Percentiles rank a stretch among this genome's conserved stretches.
Evolutionary conservation across 257 asterid species (phyloP).

Genomic region (Eucommia ulmoides): DNA sequence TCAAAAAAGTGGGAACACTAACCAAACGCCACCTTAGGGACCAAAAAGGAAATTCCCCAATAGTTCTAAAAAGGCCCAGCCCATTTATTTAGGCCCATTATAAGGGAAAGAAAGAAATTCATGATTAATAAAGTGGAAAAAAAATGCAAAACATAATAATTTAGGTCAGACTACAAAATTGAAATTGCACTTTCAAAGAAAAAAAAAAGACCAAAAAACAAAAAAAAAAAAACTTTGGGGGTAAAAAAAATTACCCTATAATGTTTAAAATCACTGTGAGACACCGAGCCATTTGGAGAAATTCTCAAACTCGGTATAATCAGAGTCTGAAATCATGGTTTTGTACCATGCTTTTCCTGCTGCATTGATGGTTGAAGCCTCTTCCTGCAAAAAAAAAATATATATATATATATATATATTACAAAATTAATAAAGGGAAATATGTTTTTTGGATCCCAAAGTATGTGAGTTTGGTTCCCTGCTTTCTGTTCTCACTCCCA

Average conservation of each 20-base stretch:
- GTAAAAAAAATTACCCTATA: constrained; percentile 11
- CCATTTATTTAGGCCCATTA: too few relatives aligned
- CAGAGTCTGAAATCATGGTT: constrained; percentile 79
- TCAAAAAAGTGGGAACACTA: too few relatives aligned
- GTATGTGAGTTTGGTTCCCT: too few relatives aligned
- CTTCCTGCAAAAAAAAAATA: constrained; percentile 38
- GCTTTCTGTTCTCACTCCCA: too few relatives aligned
- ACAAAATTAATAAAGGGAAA: not conserved
- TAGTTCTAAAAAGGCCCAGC: too few relatives aligned
- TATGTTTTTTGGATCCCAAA: too few relatives aligned
- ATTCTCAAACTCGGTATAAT: constrained; percentile 68
- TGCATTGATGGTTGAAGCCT: constrained; percentile 46
- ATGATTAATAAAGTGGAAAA: not conserved
- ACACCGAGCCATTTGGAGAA: constrained; percentile 89
- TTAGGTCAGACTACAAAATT: too few relatives aligned
- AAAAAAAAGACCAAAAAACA: not conserved
- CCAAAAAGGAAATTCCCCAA: too few relatives aligned
- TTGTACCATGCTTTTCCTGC: constrained; percentile 73
- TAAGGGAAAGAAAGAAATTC: not conserved
- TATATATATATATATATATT: not conserved
- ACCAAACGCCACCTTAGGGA: too few relatives aligned
- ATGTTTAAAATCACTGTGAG: constrained; percentile 30
- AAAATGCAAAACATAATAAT: not conserved
- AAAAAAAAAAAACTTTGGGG: too few relatives aligned
- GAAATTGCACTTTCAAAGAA: too few relatives aligned